A percentile compares a stretch with the other conserved stretches of the same genome.
Conservation (phyloP, 495 filamentous ascomycete genomes). For the Xylona heveae region DNA sequence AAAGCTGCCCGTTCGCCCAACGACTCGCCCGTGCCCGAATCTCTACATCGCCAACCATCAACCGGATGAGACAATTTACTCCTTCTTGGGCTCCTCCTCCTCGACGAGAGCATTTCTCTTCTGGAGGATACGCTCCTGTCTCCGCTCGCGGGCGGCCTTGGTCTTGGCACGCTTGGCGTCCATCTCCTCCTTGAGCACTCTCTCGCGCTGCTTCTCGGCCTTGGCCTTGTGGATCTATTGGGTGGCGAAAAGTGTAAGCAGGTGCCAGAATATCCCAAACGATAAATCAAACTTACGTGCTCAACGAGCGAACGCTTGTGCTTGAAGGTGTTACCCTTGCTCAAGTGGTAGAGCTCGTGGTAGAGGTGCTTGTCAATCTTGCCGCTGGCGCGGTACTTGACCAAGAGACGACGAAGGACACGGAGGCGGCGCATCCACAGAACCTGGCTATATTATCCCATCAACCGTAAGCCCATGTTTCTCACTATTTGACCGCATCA, state of each 20-base stretch:
- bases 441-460: constrained; percentile 44
- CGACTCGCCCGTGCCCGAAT: too few relatives aligned
- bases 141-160: constrained; percentile 97
- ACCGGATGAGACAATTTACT: constrained; percentile 11
- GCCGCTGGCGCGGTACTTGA: constrained; percentile 97
- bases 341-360: constrained; percentile 97
- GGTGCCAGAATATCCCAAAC: neutral
- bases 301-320: constrained; percentile 99
- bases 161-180: constrained; percentile 98
- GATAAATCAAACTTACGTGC: constrained; percentile 56
- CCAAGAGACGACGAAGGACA: constrained; percentile 92
- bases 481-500: constrained; percentile 1
- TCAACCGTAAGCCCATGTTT: constrained; percentile 3
- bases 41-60: too few relatives aligned
- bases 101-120: constrained; percentile 73
- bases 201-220: constrained; percentile 93
- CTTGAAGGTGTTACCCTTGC: constrained; percentile 99
- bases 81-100: constrained; percentile 29
- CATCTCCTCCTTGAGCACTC: constrained; percentile 93
- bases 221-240: constrained; percentile 96
- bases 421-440: constrained; percentile 99
- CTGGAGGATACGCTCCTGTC: constrained; percentile 62
- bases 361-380: constrained; percentile 99
- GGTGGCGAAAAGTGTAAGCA: constrained; percentile 1
- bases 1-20: too few relatives aligned